Percentiles rank a stretch among this genome's conserved stretches.
Conservation (phyloP, 2,329 filamentous ascomycete species). For the Lizonia empirigonia region DNA sequence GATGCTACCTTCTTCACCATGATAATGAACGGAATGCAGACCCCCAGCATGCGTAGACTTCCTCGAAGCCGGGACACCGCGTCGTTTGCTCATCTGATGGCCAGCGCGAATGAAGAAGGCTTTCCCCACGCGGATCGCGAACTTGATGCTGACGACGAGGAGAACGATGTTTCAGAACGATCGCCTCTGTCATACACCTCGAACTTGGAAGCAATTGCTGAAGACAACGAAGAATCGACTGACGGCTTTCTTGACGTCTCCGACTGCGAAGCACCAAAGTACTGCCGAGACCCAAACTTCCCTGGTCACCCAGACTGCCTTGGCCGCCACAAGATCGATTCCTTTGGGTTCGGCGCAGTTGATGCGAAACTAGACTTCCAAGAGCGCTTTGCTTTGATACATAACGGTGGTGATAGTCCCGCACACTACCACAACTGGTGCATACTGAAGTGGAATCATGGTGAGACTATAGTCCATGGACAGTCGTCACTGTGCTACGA, state of each 20-base stretch:
- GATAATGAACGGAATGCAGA: background rate
- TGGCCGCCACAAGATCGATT: background rate
- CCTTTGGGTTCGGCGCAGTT: background rate
- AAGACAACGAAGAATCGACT: background rate
- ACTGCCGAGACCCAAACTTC: slow-evolving; percentile 7
- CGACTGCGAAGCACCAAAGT: background rate
- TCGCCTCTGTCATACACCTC: background rate
- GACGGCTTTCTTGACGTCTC: background rate
- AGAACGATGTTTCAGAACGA: background rate
- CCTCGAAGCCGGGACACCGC: background rate
- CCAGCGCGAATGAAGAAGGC: background rate
- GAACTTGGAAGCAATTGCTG: background rate
- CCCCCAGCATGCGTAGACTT: background rate
- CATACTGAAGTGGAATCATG: background rate
- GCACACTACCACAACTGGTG: slow-evolving; percentile 2
- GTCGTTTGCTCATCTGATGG: slow-evolving; percentile 14
- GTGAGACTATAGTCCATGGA: slow-evolving; percentile 5
- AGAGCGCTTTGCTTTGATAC: background rate
- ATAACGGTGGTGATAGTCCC: background rate
- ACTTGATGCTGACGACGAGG: slow-evolving; percentile 1
- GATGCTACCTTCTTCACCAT: no score
- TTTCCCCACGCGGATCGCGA: background rate
- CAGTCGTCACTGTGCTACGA: background rate
- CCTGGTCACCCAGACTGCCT: background rate
- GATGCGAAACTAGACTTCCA: background rate